phyloP scores from a whole-genome alignment of 495 filamentous ascomycete genomes.

The Evernia prunastri region DNA sequence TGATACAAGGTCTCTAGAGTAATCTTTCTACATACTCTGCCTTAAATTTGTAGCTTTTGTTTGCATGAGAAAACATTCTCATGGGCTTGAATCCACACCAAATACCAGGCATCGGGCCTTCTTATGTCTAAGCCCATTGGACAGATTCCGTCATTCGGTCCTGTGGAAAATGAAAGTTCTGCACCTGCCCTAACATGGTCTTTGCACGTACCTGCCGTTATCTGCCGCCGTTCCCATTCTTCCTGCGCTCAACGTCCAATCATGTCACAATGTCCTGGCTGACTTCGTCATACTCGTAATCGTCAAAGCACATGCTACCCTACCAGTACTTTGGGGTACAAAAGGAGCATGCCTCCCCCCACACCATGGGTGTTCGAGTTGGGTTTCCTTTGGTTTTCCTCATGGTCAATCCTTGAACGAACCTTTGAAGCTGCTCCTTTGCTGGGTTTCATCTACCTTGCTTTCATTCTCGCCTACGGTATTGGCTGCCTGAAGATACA shows the following conservation, averaged over 20 bases:
- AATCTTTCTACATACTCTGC: no score
- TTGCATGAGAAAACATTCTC: not conserved
- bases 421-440: not conserved
- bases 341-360: not conserved
- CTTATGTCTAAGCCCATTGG: not conserved
- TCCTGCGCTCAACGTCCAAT: slow-evolving; percentile 4
- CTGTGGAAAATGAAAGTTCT: not conserved
- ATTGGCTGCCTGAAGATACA: slow-evolving; percentile 13
- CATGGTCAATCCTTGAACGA: slow-evolving; percentile 4
- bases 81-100: not conserved
- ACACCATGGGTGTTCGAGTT: slow-evolving; percentile 8
- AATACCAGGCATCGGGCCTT: not conserved
- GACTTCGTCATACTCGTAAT: not conserved
- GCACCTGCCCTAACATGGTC: not conserved
- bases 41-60: no score
- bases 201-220: not conserved
- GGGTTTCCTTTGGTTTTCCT: slow-evolving; percentile 17
- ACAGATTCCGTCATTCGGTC: not conserved
- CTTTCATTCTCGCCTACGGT: slow-evolving; percentile 13
- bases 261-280: not conserved
- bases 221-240: slow-evolving; percentile 1
- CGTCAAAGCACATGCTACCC: not conserved
- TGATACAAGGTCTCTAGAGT: not conserved
- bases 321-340: not conserved
- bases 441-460: slow-evolving; percentile 16